Percentiles rank a stretch among this genome's conserved stretches.
Conservation (phyloP, 345 rosid species). For the Bruguiera sexangula region DNA sequence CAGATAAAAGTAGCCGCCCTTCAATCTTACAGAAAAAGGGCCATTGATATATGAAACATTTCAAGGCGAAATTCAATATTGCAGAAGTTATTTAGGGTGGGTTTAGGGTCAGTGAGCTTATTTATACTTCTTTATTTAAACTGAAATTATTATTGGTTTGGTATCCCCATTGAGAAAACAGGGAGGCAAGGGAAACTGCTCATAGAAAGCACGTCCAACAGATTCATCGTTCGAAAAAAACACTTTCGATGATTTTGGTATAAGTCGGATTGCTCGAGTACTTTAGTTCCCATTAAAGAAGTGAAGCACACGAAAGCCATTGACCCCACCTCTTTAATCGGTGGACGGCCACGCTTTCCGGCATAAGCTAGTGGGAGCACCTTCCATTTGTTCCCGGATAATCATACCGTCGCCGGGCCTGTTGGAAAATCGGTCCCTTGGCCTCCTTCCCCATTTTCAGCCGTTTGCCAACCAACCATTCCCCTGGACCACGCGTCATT, state of each 20-base stretch:
- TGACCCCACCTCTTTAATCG: slow-evolving; percentile 39
- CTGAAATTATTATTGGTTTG: too few species aligned
- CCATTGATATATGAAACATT: too few species aligned
- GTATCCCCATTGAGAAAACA: too few species aligned
- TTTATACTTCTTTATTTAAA: too few species aligned
- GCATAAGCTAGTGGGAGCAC: slow-evolving; percentile 40
- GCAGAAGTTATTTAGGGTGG: too few species aligned
- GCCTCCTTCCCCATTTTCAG: slow-evolving; percentile 35
- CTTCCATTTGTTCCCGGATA: slow-evolving; percentile 38
- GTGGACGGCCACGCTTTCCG: slow-evolving; percentile 35
- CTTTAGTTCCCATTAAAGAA: slow-evolving; percentile 37
- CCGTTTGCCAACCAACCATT: slow-evolving; percentile 42
- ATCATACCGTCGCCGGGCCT: slow-evolving; percentile 40
- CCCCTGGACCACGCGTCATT: slow-evolving; percentile 34
- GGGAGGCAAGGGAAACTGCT: too few species aligned
- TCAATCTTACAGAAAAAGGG: too few species aligned
- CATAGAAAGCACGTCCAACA: too few species aligned
- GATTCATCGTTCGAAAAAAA: background rate
- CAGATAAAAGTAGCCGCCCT: too few species aligned
- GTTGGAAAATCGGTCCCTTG: slow-evolving; percentile 24
- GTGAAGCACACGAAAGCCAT: slow-evolving; percentile 28
- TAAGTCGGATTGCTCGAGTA: slow-evolving; percentile 17
- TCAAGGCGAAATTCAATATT: too few species aligned
- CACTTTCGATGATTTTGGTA: background rate
- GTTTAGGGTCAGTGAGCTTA: too few species aligned